Evolutionary conservation across 2,329 filamentous ascomycete genomes (phyloP).

Genomic region (Penicillium sp.): DNA sequence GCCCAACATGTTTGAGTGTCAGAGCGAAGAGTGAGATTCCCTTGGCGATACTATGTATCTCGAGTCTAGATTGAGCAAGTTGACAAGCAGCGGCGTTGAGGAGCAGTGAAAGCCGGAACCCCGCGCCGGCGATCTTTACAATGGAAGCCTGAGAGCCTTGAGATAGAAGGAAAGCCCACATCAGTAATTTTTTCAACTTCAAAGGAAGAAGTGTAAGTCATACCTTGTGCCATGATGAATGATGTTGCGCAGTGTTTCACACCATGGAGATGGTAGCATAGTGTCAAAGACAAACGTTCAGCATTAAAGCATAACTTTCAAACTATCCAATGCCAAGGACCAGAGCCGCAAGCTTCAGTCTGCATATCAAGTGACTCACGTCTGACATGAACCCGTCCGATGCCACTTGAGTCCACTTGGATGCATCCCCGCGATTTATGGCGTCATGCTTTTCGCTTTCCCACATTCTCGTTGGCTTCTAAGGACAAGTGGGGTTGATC

Average conservation of each 20-base stretch:
- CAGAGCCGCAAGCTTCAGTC: slow-evolving; percentile 21
- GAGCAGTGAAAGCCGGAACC: slow-evolving; percentile 43
- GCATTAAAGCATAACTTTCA: slow-evolving; percentile 4
- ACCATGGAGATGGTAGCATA: background rate
- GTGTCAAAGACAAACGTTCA: background rate
- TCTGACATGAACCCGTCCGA: slow-evolving; percentile 12
- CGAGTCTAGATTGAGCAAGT: slow-evolving; percentile 39
- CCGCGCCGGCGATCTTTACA: slow-evolving; percentile 28
- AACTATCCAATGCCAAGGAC: background rate
- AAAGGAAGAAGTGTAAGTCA: background rate
- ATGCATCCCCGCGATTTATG: slow-evolving; percentile 8
- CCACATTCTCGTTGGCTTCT: slow-evolving; percentile 9
- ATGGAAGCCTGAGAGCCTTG: slow-evolving; percentile 23
- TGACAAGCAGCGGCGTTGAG: slow-evolving; percentile 45
- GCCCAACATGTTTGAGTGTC: slow-evolving; percentile 41
- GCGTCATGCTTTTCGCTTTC: slow-evolving; percentile 17
- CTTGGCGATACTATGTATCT: slow-evolving; percentile 45
- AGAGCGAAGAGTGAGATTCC: slow-evolving; percentile 42
- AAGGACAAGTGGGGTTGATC: slow-evolving; percentile 18
- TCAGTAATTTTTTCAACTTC: background rate
- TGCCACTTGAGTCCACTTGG: background rate
- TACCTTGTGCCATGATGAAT: slow-evolving; percentile 20
- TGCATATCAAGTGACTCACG: slow-evolving; percentile 26
- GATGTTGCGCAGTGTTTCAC: background rate
- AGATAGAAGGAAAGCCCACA: background rate